A percentile compares a stretch with the other conserved stretches of the same genome.
phyloP scores from a whole-genome alignment of 2,329 filamentous ascomycete genomes.

The Aspergillus floridensis region DNA sequence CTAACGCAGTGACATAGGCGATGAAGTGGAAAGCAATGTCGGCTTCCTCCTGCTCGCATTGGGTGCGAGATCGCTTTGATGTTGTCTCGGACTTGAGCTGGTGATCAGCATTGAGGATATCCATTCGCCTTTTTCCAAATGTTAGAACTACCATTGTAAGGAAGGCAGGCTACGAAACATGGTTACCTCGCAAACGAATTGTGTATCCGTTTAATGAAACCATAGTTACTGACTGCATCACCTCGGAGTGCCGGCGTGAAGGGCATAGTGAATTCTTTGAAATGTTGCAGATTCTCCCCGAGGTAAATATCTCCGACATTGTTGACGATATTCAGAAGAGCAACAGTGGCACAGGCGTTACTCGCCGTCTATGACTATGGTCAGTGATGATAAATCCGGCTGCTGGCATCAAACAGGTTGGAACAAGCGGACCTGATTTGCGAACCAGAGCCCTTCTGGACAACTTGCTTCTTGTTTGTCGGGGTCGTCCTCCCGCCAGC shows the following conservation, averaged over 20 bases:
- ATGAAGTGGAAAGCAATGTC: slow-evolving; percentile 83
- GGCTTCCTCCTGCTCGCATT: slow-evolving; percentile 47
- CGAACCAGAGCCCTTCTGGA: slow-evolving; percentile 79
- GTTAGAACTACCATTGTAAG: background rate
- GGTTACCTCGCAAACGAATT: slow-evolving; percentile 77
- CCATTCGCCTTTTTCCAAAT: slow-evolving; percentile 58
- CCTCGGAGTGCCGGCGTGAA: slow-evolving; percentile 73
- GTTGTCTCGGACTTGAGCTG: slow-evolving; percentile 51
- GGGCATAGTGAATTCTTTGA: slow-evolving; percentile 68
- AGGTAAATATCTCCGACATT: slow-evolving; percentile 68
- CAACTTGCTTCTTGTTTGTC: slow-evolving; percentile 54
- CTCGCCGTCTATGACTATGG: slow-evolving; percentile 60
- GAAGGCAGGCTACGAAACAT: background rate
- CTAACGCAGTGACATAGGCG: slow-evolving; percentile 76
- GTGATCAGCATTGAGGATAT: slow-evolving; percentile 71
- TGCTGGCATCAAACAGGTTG: too few species aligned
- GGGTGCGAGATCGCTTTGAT: slow-evolving; percentile 35
- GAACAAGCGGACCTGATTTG: slow-evolving; percentile 67
- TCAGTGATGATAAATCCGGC: slow-evolving; percentile 3
- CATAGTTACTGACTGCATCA: slow-evolving; percentile 68
- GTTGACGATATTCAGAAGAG: slow-evolving; percentile 89
- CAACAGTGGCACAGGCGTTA: slow-evolving; percentile 90
- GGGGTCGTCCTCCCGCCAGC: slow-evolving; percentile 61
- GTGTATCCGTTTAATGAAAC: slow-evolving; percentile 76
- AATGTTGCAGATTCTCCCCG: slow-evolving; percentile 66